Evolutionary conservation across 345 rosid genomes (phyloP), one percentile per base, ranked within the genome.

Genomic region (Citropsis articulata): DNA sequence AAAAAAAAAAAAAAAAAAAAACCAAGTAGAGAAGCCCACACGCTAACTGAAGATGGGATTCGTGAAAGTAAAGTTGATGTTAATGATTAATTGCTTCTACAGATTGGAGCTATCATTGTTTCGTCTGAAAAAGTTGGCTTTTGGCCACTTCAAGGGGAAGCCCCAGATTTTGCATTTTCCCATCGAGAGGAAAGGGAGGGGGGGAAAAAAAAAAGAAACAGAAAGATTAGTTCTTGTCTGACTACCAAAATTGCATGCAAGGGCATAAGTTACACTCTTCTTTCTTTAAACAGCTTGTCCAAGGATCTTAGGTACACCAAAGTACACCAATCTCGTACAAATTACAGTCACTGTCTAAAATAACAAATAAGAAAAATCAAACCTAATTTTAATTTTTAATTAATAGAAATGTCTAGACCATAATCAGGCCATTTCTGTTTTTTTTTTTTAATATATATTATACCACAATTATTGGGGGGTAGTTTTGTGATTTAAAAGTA

Each of bases 261-360:
- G 36, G 7, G 36, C 36, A 33, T 7, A 33, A 6, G 10, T 0
- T 2, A 1, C n/a, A 19, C 59, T 19, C 10, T 22, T 5, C 25
- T 5, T 9, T 56, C 14, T 14, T 56, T 12, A 28, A 18, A 2
- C 36, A 70, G n/a, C 25, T 30, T 22, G 1, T 40, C 4, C 6
- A 6, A 6, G 48, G 8, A 4, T 1, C 62, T 61, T 83, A 79
- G 83, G 85, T 75, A 60, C 7, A 84, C 40, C 80, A 53, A 71
- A 5, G 74, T 79, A 61, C 65, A 57, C 75, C 85, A 75, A 70
- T 79, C 38, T 16, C 36, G 7, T 57, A 57, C 53, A 36, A 16
- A 14, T 53, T 53, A 53, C 50, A 18, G 5, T 53, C 22, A 53
- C 22, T 18, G 5, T 53, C 22, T 53, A 14, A 53, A 18, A 53